phyloP scores from a whole-genome alignment of 2,329 filamentous ascomycete genomes.

The Fusarium denticulatum region DNA sequence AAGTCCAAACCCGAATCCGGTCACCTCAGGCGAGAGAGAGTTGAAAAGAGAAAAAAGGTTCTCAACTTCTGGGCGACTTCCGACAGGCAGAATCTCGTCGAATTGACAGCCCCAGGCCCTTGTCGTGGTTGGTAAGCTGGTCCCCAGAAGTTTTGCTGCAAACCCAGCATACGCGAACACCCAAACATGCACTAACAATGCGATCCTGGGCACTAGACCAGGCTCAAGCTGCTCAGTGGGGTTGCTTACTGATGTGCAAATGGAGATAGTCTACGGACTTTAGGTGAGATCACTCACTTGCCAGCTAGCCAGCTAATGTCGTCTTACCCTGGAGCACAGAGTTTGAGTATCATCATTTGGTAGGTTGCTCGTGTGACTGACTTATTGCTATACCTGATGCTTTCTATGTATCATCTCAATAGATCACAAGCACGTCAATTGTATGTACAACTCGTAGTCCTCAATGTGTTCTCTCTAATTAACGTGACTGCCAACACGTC shows the following conservation, averaged over 20 bases:
- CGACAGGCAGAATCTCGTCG: not conserved
- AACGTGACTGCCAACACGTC: not conserved
- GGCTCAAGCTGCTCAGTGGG: slow-evolving; percentile 11
- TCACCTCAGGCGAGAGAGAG: slow-evolving; percentile 4
- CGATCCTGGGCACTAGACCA: not conserved
- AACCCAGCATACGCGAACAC: slow-evolving; percentile 21
- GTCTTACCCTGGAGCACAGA: slow-evolving; percentile 2
- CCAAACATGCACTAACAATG: slow-evolving; percentile 19
- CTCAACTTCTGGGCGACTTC: slow-evolving; percentile 29
- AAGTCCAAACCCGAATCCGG: slow-evolving; percentile 17
- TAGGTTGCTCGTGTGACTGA: not conserved
- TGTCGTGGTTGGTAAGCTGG: slow-evolving; percentile 37
- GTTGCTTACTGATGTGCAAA: not conserved
- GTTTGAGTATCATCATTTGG: not conserved
- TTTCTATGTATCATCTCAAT: not conserved
- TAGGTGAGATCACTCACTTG: not conserved
- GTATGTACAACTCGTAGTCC: not conserved
- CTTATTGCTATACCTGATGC: not conserved
- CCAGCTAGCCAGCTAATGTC: not conserved
- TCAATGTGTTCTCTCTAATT: not conserved
- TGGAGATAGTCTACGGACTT: slow-evolving; percentile 18
- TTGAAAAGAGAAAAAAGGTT: not conserved
- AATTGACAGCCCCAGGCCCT: not conserved
- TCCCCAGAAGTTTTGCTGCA: slow-evolving; percentile 22
- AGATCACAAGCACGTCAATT: not conserved